Evolutionary conservation across 352 stramenopile species (phyloP).

Genomic region (Globisporangium echinulatum): DNA sequence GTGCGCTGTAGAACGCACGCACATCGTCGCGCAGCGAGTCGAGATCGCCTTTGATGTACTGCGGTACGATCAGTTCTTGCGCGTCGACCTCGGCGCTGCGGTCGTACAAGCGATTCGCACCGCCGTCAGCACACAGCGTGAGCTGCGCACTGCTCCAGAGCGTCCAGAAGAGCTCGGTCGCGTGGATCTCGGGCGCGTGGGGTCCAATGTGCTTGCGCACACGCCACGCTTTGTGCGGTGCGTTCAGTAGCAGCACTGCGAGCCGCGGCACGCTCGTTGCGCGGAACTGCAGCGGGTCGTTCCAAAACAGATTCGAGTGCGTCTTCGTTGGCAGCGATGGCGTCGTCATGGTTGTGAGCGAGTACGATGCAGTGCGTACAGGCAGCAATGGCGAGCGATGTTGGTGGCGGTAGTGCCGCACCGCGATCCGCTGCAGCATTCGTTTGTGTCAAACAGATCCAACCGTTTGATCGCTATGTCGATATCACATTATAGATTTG

Average conservation of each 20-base stretch:
- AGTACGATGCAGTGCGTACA: too few relatives aligned
- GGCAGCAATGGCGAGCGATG: too few relatives aligned
- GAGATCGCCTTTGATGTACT: constrained; percentile 94
- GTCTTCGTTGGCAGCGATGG: constrained; percentile 14
- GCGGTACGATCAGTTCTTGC: constrained; percentile 49
- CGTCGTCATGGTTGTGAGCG: constrained; percentile 15
- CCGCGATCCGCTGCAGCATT: neutral
- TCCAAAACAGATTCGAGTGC: constrained; percentile 62
- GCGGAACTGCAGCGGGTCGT: constrained; percentile 18
- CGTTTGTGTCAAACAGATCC: too few relatives aligned
- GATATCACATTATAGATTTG: neutral
- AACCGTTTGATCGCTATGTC: neutral
- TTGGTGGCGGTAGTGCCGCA: too few relatives aligned
- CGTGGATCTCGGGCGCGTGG: constrained; percentile 16
- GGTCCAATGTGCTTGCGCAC: constrained; percentile 15
- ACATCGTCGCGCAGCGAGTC: constrained; percentile 91
- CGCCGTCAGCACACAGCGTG: constrained; percentile 92
- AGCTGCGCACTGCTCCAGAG: constrained; percentile 59
- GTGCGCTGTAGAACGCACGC: constrained; percentile 71
- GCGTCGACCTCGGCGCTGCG: constrained; percentile 29
- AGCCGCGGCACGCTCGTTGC: constrained; percentile 25
- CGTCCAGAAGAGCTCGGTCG: constrained; percentile 56
- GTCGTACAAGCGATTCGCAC: constrained; percentile 93
- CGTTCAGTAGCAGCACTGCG: constrained; percentile 62
- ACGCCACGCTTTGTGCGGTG: constrained; percentile 35